Conservation (phyloP, 306 rosid species). For the Rosa lucieae region DNA sequence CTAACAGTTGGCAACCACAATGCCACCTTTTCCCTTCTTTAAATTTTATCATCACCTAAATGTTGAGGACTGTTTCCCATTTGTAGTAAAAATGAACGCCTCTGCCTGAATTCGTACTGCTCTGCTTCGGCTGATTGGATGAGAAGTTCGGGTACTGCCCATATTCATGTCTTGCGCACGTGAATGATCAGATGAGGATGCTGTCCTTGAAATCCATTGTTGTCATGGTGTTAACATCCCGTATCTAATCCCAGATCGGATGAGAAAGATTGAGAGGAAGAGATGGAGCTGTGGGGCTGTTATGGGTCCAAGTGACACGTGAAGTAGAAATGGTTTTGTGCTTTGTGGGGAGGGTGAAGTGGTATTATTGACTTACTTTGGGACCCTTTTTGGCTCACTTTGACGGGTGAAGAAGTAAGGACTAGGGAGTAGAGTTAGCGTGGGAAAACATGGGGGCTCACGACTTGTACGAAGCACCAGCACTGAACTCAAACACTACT, state of each 20-base stretch:
- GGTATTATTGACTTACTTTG: slow-evolving; percentile 43
- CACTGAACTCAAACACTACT: slow-evolving; percentile 27
- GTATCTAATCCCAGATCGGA: slow-evolving; percentile 59
- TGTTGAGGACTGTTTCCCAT: slow-evolving; percentile 52
- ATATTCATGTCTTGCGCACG: slow-evolving; percentile 42
- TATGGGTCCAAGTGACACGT: slow-evolving; percentile 77
- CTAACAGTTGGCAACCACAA: slow-evolving; percentile 67
- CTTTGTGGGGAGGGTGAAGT: slow-evolving; percentile 35
- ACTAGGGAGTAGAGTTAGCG: not conserved
- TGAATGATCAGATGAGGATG: slow-evolving; percentile 36
- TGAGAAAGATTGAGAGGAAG: slow-evolving; percentile 50
- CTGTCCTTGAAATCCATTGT: slow-evolving; percentile 33
- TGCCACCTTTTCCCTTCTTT: slow-evolving; percentile 43
- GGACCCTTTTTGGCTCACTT: slow-evolving; percentile 48
- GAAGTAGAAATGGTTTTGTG: slow-evolving; percentile 54
- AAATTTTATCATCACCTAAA: slow-evolving; percentile 23
- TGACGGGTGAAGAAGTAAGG: slow-evolving; percentile 41
- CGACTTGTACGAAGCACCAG: slow-evolving; percentile 32
- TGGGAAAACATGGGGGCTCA: slow-evolving; percentile 30
- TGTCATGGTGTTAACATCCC: slow-evolving; percentile 52
- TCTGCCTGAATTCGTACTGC: slow-evolving; percentile 35
- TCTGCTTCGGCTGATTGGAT: slow-evolving; percentile 25
- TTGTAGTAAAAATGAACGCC: slow-evolving; percentile 35
- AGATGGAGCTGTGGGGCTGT: slow-evolving; percentile 51
- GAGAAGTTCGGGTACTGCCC: slow-evolving; percentile 27